A percentile compares a stretch with the other conserved stretches of the same genome.
These are phyloP conservation scores for Aspergillus sp. DNA, from an alignment of 2,329 filamentous ascomycete species.

Conservation along the genomic window DNA sequence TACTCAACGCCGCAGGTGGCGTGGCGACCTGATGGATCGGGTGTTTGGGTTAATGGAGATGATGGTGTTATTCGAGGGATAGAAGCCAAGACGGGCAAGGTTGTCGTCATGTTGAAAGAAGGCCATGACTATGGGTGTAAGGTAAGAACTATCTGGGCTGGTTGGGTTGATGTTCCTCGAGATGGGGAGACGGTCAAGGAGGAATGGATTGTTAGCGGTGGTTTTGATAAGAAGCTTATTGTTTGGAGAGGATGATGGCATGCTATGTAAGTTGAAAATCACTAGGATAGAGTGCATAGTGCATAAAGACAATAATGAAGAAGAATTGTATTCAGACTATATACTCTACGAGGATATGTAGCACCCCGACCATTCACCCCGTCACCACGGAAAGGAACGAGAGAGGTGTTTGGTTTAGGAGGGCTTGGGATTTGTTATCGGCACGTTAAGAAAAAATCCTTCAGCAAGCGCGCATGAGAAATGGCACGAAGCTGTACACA, in stretches of 20 bases:
- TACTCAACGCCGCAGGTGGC: conserved; percentile 59
- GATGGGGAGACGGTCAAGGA: conserved; percentile 24
- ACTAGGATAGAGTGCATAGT: too few relatives aligned
- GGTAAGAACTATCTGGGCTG: conserved; percentile 55
- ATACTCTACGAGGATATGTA: conserved; percentile 28
- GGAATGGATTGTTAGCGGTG: conserved; percentile 58
- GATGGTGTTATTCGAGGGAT: conserved; percentile 59
- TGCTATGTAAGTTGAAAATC: too few relatives aligned
- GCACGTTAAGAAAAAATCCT: conserved; percentile 60
- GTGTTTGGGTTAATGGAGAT: conserved; percentile 62
- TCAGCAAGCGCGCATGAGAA: conserved; percentile 60
- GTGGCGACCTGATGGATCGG: conserved; percentile 59
- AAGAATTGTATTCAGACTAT: not conserved
- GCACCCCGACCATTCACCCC: conserved; percentile 46
- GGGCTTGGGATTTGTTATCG: conserved; percentile 49
- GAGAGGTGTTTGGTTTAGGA: conserved; percentile 48
- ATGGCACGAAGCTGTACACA: conserved; percentile 65
- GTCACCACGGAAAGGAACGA: conserved; percentile 32
- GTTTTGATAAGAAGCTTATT: conserved; percentile 59
- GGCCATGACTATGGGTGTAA: conserved; percentile 56
- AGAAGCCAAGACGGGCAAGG: conserved; percentile 55
- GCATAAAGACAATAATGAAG: too few relatives aligned
- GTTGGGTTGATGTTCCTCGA: conserved; percentile 30
- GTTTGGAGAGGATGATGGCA: conserved; percentile 44
- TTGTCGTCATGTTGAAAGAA: conserved; percentile 44